Percentiles rank a stretch among this genome's conserved stretches.
Conservation (phyloP, 495 filamentous ascomycete genomes). For the Xylaria curta region DNA sequence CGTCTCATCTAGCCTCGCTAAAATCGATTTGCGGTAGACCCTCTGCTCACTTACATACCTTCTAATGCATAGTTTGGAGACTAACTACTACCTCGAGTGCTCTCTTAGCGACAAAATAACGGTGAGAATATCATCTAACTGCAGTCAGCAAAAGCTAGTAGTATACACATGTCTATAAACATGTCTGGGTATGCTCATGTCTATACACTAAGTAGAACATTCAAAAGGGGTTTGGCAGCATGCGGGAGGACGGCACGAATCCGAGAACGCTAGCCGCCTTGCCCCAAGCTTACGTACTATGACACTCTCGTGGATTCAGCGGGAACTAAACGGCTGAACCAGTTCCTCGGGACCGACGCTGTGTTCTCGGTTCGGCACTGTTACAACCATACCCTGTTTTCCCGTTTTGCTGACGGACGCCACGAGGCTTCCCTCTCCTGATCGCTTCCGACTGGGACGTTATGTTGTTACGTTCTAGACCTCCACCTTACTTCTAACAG, state of each 20-base stretch:
- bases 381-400: neutral
- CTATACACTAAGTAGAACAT: neutral
- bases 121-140: neutral
- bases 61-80: neutral
- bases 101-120: neutral
- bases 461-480: neutral
- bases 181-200: too few relatives aligned
- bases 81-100: neutral
- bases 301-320: neutral
- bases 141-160: neutral
- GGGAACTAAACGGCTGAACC: slow-evolving; percentile 22
- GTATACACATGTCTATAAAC: neutral
- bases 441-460: neutral
- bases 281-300: neutral
- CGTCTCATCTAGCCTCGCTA: neutral
- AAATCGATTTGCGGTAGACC: neutral
- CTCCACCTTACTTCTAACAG: neutral
- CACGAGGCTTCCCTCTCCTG: slow-evolving; percentile 11
- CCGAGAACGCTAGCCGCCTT: neutral
- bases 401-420: neutral
- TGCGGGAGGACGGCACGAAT: neutral
- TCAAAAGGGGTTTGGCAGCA: neutral
- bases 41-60: neutral
- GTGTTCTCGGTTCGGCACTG: slow-evolving; percentile 17
- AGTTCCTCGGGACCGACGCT: slow-evolving; percentile 14